Base-by-base conservation (phyloP, 192 early-diverging fungal genomes). In the Mortierella claussenii region DNA sequence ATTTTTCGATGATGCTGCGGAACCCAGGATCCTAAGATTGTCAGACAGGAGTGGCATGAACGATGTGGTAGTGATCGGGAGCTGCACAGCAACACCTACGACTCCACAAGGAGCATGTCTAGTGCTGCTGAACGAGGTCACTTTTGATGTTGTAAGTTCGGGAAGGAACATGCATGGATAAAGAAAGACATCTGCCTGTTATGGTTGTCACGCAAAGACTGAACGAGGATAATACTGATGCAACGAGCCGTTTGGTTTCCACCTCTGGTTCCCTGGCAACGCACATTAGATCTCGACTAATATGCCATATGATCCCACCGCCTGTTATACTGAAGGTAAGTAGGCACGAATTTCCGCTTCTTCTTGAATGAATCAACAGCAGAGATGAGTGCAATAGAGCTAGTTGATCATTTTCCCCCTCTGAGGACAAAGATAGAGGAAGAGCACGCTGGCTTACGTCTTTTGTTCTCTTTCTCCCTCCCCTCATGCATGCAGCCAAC, bases 231-330 rank as follows among this genome's bases (percentile, higher is more conserved):
- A n/a, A n/a, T n/a, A n/a, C n/a, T n/a, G n/a, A n/a, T n/a, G n/a
- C n/a, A n/a, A n/a, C n/a, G n/a, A n/a, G n/a, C n/a, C n/a, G n/a
- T n/a, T n/a, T n/a, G n/a, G 7, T 40, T 40, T 40, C 13, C 13
- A 10, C 13, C 13, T 40, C 13, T 40, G 7, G 7, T 40, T 40
- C 33, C 27, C 44, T 27, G 24, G n/a, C n/a, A n/a, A n/a, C n/a
- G n/a, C n/a, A n/a, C n/a, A 53, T 27, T 56, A 60, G 58, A 13
- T 34, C 4, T 4, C 2, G 11, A 60, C 46, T 9, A 31, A 17
- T 7, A 49, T 60, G 21, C 31, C 44, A 32, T 60, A 60, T 36
- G 46, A 60, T 23, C 58, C 58, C 17, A 36, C 30, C 27, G 49
- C 45, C n/a, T 60, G 58, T 24, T 49, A 36, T 28, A 24, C 26